Evolutionary conservation across 1,284 basidiomycete species (phyloP), one percentile per base, ranked within the genome.

Genomic region (Trichosporon ovoides): DNA sequence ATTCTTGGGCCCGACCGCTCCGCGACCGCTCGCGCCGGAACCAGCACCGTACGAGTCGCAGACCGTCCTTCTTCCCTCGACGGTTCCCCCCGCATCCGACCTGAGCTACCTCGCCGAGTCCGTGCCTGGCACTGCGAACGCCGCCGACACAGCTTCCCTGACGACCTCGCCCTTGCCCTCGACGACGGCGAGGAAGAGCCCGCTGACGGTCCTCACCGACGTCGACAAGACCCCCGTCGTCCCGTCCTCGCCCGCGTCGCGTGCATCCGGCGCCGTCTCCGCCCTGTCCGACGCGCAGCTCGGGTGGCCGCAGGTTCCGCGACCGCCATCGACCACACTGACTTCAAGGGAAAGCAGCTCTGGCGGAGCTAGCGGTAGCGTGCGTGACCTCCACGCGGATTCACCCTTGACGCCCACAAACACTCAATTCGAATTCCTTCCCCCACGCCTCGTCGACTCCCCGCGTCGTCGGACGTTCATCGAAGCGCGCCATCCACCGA

Each of bases 391-490:
- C 14, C 50, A 38, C 51, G 51, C 50, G 37, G 55, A 38, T 18
- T 61, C 40, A 46, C 59, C 57, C 24, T 35, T 53, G 43, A 59
- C 60, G 24, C 61, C 61, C 11, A 57, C 48, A 19, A 38, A 43
- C 37, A 20, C 46, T 19, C 51, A 43, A 34, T 63, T 63, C 46
- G 65, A 57, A 11, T 56, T 57, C 36, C 51, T 53, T 28, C 58
- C 60, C 7, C 63, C 68, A 11, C 59, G 69, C 13, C 61, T 73
- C 6, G 61, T 63, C 34, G 60, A 68, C 18, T 67, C 70, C 1
- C 66, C 72, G 3, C 58, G 71, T 28, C 60, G 70, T n/a, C 60
- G 68, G 19, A 74, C 71, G 1, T 60, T 75, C 34, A 57, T 75
- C 46, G 62, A 70, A 38, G 55, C 56, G 18, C 43, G 34, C 53